phyloP scores from a whole-genome alignment of 345 rosid species.

The Psidium guajava region DNA sequence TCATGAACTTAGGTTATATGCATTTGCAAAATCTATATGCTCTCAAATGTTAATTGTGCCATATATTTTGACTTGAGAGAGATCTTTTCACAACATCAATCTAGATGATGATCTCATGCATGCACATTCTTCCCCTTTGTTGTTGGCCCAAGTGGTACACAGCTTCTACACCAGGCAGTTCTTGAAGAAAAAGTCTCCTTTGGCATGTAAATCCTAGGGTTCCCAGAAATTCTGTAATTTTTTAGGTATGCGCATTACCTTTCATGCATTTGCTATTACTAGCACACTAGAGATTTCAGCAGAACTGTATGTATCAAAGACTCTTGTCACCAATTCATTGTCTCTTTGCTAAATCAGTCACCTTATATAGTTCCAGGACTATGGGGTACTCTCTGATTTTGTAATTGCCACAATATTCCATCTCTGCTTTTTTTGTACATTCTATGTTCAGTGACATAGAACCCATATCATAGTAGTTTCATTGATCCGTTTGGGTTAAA shows the following conservation, averaged over 20 bases:
- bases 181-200: background rate
- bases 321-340: background rate
- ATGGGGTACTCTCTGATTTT: background rate
- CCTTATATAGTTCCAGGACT: background rate
- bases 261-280: background rate
- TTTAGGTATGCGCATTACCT: background rate
- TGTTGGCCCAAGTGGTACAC: background rate
- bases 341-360: background rate
- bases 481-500: background rate
- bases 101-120: background rate
- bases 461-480: background rate
- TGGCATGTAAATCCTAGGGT: background rate
- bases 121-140: background rate
- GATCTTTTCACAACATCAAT: background rate
- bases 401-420: background rate
- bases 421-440: background rate
- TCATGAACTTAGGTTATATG: background rate
- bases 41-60: background rate
- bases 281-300: background rate
- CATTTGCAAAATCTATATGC: background rate
- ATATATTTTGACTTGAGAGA: background rate
- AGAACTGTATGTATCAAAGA: background rate
- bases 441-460: background rate
- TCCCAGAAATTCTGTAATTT: background rate
- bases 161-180: background rate